These are phyloP conservation scores for Saccharomyces hybrid DNA, from an alignment of 1,139 yeast genomes.

Conservation along the genomic window DNA sequence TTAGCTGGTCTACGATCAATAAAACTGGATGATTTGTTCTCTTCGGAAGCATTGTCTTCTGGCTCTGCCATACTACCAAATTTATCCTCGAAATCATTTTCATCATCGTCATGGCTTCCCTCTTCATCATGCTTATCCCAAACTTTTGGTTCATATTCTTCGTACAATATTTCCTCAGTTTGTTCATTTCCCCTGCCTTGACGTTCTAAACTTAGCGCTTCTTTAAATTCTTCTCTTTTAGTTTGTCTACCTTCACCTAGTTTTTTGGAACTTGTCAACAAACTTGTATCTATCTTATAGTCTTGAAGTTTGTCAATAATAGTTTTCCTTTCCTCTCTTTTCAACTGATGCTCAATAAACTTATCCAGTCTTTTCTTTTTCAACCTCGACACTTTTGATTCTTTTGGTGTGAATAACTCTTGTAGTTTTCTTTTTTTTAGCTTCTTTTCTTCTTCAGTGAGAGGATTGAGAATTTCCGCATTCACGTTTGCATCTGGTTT, in stretches of 20 bases:
- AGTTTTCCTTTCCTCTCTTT: slow-evolving; percentile 79
- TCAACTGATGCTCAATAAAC: slow-evolving; percentile 79
- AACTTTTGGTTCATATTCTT: slow-evolving; percentile 56
- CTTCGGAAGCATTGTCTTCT: slow-evolving; percentile 34
- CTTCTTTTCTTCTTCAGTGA: slow-evolving; percentile 47
- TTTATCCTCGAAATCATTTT: slow-evolving; percentile 27
- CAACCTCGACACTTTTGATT: slow-evolving; percentile 58
- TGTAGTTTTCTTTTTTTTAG: slow-evolving; percentile 58
- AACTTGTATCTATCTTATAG: slow-evolving; percentile 64
- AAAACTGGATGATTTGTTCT: slow-evolving; percentile 31
- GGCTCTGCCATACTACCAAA: slow-evolving; percentile 23
- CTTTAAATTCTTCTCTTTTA: slow-evolving; percentile 58
- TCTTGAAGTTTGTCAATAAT: slow-evolving; percentile 64
- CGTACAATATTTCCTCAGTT: slow-evolving; percentile 59
- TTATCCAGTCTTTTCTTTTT: slow-evolving; percentile 74
- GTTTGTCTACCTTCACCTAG: slow-evolving; percentile 76
- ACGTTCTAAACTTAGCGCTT: slow-evolving; percentile 66
- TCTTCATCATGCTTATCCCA: slow-evolving; percentile 38
- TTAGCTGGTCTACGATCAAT: slow-evolving; percentile 65
- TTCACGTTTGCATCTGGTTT: slow-evolving; percentile 64
- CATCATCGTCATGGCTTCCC: slow-evolving; percentile 16
- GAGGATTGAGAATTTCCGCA: slow-evolving; percentile 49
- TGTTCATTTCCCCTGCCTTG: slow-evolving; percentile 67
- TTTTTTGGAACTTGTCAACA: slow-evolving; percentile 62
- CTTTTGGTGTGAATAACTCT: slow-evolving; percentile 46